phyloP scores from a whole-genome alignment of 2,329 filamentous ascomycete species.

The Microcyclosporella mali region DNA sequence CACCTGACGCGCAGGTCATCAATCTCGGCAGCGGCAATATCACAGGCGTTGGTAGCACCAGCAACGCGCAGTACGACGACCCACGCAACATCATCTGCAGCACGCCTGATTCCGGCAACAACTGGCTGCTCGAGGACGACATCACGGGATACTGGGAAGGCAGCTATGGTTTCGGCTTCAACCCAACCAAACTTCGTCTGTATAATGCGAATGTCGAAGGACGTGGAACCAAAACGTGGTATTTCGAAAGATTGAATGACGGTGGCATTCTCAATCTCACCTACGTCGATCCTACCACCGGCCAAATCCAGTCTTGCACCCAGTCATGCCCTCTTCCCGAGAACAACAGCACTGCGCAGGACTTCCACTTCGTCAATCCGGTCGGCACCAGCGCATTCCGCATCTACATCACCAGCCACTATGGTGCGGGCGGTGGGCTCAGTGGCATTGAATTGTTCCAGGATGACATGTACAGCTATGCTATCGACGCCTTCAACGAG shows the following conservation, averaged over 20 bases:
- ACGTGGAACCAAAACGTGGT: slow-evolving; percentile 76
- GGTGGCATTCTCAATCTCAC: slow-evolving; percentile 95
- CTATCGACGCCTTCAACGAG: slow-evolving; percentile 82
- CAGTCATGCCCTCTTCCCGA: slow-evolving; percentile 74
- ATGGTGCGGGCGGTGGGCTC: slow-evolving; percentile 77
- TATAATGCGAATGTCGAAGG: slow-evolving; percentile 78
- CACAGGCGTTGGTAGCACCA: slow-evolving; percentile 57
- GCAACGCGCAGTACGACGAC: slow-evolving; percentile 51
- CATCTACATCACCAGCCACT: slow-evolving; percentile 81
- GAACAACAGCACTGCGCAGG: slow-evolving; percentile 66
- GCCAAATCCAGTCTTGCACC: slow-evolving; percentile 66
- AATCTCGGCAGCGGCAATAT: slow-evolving; percentile 77
- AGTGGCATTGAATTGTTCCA: slow-evolving; percentile 82
- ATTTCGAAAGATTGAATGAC: slow-evolving; percentile 77
- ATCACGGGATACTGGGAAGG: slow-evolving; percentile 78
- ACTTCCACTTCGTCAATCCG: slow-evolving; percentile 82
- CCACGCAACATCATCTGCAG: slow-evolving; percentile 81
- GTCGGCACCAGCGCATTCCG: slow-evolving; percentile 85
- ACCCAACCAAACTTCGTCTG: slow-evolving; percentile 77
- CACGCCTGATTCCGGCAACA: slow-evolving; percentile 60
- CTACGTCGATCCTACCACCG: slow-evolving; percentile 65
- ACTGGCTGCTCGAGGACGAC: slow-evolving; percentile 75
- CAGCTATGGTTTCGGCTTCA: slow-evolving; percentile 73
- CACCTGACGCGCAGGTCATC: slow-evolving; percentile 66
- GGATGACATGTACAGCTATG: slow-evolving; percentile 64